phyloP scores from a whole-genome alignment of 2,329 filamentous ascomycete species.

The Verticillium albo-atrum region DNA sequence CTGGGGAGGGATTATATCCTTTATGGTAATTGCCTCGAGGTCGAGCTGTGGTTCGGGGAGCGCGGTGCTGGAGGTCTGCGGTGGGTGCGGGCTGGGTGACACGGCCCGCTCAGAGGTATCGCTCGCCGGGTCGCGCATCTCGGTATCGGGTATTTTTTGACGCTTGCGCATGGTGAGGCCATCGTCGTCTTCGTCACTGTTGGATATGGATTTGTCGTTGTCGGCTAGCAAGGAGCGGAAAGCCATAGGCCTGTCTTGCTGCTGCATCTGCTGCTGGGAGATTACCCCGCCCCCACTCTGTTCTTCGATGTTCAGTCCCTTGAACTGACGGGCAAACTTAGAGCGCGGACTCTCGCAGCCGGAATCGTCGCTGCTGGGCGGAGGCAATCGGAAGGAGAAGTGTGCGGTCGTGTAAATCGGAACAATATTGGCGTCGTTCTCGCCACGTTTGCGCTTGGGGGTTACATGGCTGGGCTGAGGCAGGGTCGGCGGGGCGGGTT shows the following conservation, averaged over 20 bases:
- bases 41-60: constrained; percentile 1
- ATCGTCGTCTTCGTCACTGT: constrained; percentile 23
- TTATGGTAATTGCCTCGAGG: constrained; percentile 18
- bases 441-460: constrained; percentile 42
- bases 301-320: constrained; percentile 21
- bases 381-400: constrained; percentile 42
- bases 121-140: constrained; percentile 21
- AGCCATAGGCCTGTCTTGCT: constrained; percentile 11
- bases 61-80: neutral
- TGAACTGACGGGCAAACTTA: constrained; percentile 47
- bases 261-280: constrained; percentile 6
- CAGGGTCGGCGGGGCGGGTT: constrained; percentile 9
- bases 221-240: constrained; percentile 5
- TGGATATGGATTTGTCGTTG: constrained; percentile 17
- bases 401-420: constrained; percentile 21
- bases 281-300: constrained; percentile 38
- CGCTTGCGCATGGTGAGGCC: constrained; percentile 30
- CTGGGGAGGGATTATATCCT: constrained; percentile 11
- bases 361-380: constrained; percentile 30
- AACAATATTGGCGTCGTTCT: constrained; percentile 23
- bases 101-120: neutral
- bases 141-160: constrained; percentile 25
- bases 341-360: constrained; percentile 49
- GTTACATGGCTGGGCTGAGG: constrained; percentile 18
- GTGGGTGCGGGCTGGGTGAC: constrained; percentile 1